Evolutionary conservation across 441 rosid genomes (phyloP), one percentile per base, ranked within the genome.

Genomic region (Pelargonium fulgidum): DNA sequence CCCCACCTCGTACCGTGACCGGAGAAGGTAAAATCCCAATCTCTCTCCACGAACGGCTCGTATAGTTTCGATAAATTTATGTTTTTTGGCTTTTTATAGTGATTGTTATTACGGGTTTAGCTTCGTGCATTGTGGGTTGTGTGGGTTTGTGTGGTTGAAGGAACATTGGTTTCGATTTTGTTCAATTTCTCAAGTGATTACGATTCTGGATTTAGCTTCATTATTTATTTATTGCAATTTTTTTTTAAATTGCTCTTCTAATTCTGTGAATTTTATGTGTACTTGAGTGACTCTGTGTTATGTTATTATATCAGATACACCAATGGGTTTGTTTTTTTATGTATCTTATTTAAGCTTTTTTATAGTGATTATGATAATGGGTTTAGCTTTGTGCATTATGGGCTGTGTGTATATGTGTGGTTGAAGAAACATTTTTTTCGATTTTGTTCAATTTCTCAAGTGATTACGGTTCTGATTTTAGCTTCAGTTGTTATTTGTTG

Each of bases 1-100:
- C 80, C 91, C 95, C 68, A 65, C 86, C 19, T 91, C 97, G 7
- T 93, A 91, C 77, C 97, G 95, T 72, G 95, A 89, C 82, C 87
- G 97, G 76, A 82, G 84, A 73, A 89, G 96, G 98, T 93, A 82
- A 73, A 48, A 33, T 33, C 39, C 39, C 39, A 33, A 33, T 33
- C 39, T 33, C 39, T 33, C 39, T 47, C n/a, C 36, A 14, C 16
- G 14, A 7, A 2, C 12, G 13, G 6, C 16, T 8, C 56, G 20
- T 41, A 0, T 62, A 6, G 14, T 4, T 45, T 10, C 58, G 24
- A 26, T 67, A 7, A 14, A 29, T 22, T n/a, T 61, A 44, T n/a
- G 12, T 44, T 47, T 42, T 41, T 47, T n/a, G 3, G n/a, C 61
- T 64, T 2, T 2, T 3, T 7, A 29, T 26, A 17, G 54, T 52